Base-by-base conservation (phyloP, 441 rosid genomes). In the Populus hybrid region DNA sequence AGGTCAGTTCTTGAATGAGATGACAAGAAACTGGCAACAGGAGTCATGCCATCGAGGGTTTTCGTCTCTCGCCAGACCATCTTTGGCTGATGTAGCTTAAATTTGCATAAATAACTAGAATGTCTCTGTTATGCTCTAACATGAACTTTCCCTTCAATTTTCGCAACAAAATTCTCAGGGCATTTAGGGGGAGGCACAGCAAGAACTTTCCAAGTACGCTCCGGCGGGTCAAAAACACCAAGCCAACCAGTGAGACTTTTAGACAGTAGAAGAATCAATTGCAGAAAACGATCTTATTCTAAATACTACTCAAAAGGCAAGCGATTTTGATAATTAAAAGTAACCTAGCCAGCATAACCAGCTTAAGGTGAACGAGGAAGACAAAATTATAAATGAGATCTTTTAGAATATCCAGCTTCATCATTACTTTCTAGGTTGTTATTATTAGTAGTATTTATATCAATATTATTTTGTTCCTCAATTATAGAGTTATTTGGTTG, bases 271-370 rank as follows among this genome's bases (percentile, higher is more conserved):
- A 90, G 38, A 73, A 65, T 34, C 88, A 90, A 67, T 74, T 78
- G 82, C 89, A 86, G 85, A 84, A 90, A 73, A 88, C 91, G 65
- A 88, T 77, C 80, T 90, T 90, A 72, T 90, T 86, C 93, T 91
- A 90, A 70, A 87, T 87, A 80, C 88, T 90, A 73, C 93, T 84
- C 24, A 88, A 88, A 90, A 59, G 93, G 90, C 83, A 90, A 73
- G 69, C 89, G 88, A 50, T 90, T 90, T 73, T 81, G 89, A 78
- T 88, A 83, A 83, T 83, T 87, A 67, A 86, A 88, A 21, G 92
- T 89, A 67, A 69, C 73, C 93, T 28, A 28, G 30, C 30, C 30
- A 28, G 30, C 30, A 28, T 28, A 28, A 28, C 30, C 30, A 28
- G 30, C 30, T 28, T 28, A 3, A 28, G 30, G 30, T 28, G 30